A percentile compares a stretch with the other conserved stretches of the same genome.
Conservation (phyloP, 1,139 yeast genomes). For the Geotrichum klebahnii region DNA sequence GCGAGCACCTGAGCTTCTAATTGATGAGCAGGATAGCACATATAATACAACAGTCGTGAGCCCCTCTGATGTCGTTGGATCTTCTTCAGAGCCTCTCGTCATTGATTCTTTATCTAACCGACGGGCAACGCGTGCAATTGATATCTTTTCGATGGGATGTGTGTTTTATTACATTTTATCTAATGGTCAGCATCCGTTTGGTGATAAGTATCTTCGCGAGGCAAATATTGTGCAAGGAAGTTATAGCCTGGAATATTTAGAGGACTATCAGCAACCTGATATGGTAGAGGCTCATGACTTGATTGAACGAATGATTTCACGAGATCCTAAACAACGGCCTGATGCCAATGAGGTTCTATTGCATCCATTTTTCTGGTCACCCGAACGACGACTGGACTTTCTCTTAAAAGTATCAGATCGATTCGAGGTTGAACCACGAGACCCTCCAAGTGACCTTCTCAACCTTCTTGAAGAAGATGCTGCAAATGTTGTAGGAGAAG, state of each 20-base stretch:
- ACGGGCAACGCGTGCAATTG: conserved; percentile 84
- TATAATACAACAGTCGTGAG: conserved; percentile 8
- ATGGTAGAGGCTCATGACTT: conserved; percentile 67
- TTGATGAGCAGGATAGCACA: conserved; percentile 22
- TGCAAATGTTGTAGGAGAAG: conserved; percentile 50
- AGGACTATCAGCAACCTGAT: conserved; percentile 44
- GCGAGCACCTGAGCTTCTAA: conserved; percentile 91
- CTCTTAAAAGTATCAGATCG: conserved; percentile 83
- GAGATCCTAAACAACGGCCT: conserved; percentile 70
- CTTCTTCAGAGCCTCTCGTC: conserved; percentile 36
- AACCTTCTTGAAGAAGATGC: conserved; percentile 58
- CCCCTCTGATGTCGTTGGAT: conserved; percentile 17
- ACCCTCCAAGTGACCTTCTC: conserved; percentile 72
- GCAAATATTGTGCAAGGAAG: conserved; percentile 77
- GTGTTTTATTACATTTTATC: conserved; percentile 83
- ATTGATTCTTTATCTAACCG: conserved; percentile 46
- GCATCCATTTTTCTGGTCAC: conserved; percentile 88
- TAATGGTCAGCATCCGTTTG: conserved; percentile 90
- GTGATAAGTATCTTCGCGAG: conserved; percentile 81
- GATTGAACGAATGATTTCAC: conserved; percentile 64
- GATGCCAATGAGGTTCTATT: conserved; percentile 60
- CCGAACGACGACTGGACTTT: conserved; percentile 73
- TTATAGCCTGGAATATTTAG: conserved; percentile 50
- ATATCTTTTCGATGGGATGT: conserved; percentile 91
- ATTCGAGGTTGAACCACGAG: conserved; percentile 81